Percentiles rank a stretch among this genome's conserved stretches.
These are phyloP conservation scores for Purpureocillium lavendulum DNA, from an alignment of 2,329 filamentous ascomycete genomes.

Conservation along the genomic window DNA sequence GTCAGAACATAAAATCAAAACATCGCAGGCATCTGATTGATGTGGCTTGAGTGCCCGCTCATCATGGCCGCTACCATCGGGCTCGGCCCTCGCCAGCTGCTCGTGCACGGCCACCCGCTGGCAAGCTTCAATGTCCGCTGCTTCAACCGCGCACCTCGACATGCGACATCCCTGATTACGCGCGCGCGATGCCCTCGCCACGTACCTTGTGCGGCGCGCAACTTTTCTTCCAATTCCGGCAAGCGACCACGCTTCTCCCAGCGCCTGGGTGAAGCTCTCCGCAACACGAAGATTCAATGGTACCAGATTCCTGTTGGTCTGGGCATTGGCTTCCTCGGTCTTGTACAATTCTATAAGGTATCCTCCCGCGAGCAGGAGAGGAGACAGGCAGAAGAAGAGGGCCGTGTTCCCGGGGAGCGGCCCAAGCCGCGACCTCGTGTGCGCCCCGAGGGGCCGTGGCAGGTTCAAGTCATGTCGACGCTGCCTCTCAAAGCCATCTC, in stretches of 20 bases:
- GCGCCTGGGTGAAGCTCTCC: constrained; percentile 39
- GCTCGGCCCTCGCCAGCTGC: constrained; percentile 24
- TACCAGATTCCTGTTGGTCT: constrained; percentile 83
- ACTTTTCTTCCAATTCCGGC: constrained; percentile 27
- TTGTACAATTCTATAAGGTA: constrained; percentile 77
- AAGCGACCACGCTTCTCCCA: constrained; percentile 42
- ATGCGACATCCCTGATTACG: constrained; percentile 3
- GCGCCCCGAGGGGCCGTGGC: constrained; percentile 81
- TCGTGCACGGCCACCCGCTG: constrained; percentile 19
- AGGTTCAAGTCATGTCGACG: constrained; percentile 89
- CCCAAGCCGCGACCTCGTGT: constrained; percentile 53
- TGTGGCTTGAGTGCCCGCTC: background rate
- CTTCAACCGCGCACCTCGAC: constrained; percentile 15
- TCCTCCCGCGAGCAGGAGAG: constrained; percentile 47
- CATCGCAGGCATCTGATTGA: no score
- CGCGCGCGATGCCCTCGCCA: constrained; percentile 15
- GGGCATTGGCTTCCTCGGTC: constrained; percentile 75
- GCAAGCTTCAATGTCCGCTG: constrained; percentile 19
- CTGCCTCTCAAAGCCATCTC: constrained; percentile 86
- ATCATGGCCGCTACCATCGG: constrained; percentile 24
- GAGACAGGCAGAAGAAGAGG: constrained; percentile 32
- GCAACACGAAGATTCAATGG: constrained; percentile 63
- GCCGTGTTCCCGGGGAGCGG: constrained; percentile 28
- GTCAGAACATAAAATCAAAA: no score
- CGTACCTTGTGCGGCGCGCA: constrained; percentile 16